Evolutionary conservation across 495 filamentous ascomycete species (phyloP).

Genomic region (Penicillium egyptiacum): DNA sequence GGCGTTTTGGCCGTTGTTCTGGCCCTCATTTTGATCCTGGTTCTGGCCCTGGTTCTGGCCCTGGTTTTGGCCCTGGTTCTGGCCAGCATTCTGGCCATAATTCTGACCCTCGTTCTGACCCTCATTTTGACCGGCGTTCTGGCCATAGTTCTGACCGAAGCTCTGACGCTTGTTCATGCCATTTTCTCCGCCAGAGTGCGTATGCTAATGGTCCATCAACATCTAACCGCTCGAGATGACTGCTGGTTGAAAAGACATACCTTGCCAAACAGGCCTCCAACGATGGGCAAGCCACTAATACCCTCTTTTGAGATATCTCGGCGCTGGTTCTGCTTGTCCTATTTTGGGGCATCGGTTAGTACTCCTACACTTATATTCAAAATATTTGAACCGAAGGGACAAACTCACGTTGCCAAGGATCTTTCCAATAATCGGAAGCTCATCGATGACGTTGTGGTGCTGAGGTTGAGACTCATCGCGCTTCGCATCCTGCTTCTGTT

Average conservation of each 20-base stretch:
- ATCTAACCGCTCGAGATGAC: background rate
- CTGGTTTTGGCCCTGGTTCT: background rate
- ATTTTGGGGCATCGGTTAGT: background rate
- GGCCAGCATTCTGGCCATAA: constrained; percentile 10
- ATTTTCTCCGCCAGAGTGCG: constrained; percentile 13
- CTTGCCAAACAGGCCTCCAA: constrained; percentile 12
- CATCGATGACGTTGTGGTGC: constrained; percentile 10
- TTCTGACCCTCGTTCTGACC: constrained; percentile 20
- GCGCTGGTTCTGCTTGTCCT: constrained; percentile 15
- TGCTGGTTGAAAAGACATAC: background rate
- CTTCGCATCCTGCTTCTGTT: constrained; percentile 2
- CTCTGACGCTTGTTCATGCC: constrained; percentile 16
- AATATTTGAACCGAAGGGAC: background rate
- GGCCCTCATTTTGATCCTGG: background rate
- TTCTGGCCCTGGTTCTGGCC: too few relatives aligned
- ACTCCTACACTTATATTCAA: too few relatives aligned
- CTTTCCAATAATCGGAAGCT: background rate
- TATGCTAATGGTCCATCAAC: constrained; percentile 9
- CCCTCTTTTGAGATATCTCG: background rate
- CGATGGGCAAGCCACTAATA: constrained; percentile 9
- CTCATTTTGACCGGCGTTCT: constrained; percentile 14
- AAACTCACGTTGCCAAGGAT: background rate
- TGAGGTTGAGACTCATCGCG: background rate
- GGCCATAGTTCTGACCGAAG: constrained; percentile 10
- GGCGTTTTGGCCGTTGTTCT: constrained; percentile 7